Base-by-base conservation (phyloP, 2,329 filamentous ascomycete species). In the Pseudocercospora vitis region DNA sequence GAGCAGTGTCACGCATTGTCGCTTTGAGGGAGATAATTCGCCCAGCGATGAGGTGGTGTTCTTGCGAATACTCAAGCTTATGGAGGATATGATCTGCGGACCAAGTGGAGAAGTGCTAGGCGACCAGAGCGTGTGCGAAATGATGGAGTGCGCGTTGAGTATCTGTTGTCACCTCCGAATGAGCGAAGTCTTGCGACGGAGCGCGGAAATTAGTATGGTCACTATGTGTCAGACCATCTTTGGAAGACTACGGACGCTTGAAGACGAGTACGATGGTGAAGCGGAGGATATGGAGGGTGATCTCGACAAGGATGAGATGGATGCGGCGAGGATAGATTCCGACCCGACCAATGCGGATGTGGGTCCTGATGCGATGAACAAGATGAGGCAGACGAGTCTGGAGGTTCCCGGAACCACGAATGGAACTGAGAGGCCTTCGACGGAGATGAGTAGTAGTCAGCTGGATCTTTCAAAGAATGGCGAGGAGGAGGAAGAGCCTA, bases 181-280 rank as follows among this genome's bases (percentile, higher is more conserved):
- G 57, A 96, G 91, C 7, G 91, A 96, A 65, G 85, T 97, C 3
- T 76, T 99, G 50, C 84, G 92, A 59, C 82, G 91, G 59, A 95
- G 91, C 16, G 94, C 94, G 1, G 94, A 99, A 73, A 94, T 95
- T 67, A 87, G 91, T 50, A 96, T 99, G 91, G 89, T 97, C 40
- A 89, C 90, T 62, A 99, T 99, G 94, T 97, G 94, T 69, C 94
- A 99, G 73, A 91, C 96, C 61, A 96, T 99, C 65, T 99, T 99
- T 69, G 88, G 91, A 71, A 86, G 95, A 56, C 76, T 99, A 48
- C 96, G 95, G 71, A 85, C 91, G 60, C 76, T 97, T 6, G 89
- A 95, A 64, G 80, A 88, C 42, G 87, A 91, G 67, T 64, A 63
- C 21, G 82, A 85, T 18, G 58, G 60, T 14, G 82, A 85, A 21